A percentile compares a stretch with the other conserved stretches of the same genome.
Evolutionary conservation across 495 filamentous ascomycete species (phyloP).

Genomic region (Aspergillus egyptiacus): DNA sequence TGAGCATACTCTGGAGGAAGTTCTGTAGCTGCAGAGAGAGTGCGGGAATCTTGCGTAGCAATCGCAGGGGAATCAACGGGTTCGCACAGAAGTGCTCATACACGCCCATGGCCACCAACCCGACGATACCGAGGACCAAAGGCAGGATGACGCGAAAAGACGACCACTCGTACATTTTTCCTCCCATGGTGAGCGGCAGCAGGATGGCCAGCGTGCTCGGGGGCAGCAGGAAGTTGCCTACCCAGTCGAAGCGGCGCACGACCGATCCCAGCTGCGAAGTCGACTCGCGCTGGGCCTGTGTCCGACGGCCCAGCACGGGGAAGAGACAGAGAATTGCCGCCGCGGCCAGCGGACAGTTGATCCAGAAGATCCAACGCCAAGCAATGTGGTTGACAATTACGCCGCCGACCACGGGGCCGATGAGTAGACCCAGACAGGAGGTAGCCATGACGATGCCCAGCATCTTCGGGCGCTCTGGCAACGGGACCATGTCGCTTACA

Average conservation of each 20-base stretch:
- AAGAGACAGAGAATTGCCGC: too few relatives aligned
- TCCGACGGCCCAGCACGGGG: slow-evolving; percentile 33
- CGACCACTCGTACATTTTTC: slow-evolving; percentile 47
- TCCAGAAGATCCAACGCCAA: slow-evolving; percentile 58
- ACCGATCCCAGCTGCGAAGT: slow-evolving; percentile 24
- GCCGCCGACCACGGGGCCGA: slow-evolving; percentile 35
- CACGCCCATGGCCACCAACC: slow-evolving; percentile 14
- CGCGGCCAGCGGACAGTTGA: slow-evolving; percentile 59
- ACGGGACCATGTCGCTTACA: slow-evolving; percentile 34
- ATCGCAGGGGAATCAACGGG: slow-evolving; percentile 39
- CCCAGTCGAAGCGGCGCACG: slow-evolving; percentile 53
- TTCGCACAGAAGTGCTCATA: slow-evolving; percentile 28
- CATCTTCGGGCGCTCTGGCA: slow-evolving; percentile 31
- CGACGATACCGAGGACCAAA: slow-evolving; percentile 14
- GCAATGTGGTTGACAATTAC: not conserved
- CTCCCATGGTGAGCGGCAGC: slow-evolving; percentile 50
- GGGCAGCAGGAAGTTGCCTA: slow-evolving; percentile 49
- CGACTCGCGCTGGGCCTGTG: slow-evolving; percentile 19
- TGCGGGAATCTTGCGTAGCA: slow-evolving; percentile 39
- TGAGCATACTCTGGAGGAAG: too few relatives aligned
- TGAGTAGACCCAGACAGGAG: slow-evolving; percentile 20
- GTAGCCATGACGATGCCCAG: slow-evolving; percentile 20
- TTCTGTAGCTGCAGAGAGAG: too few relatives aligned
- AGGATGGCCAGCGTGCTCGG: slow-evolving; percentile 38
- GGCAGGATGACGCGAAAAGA: slow-evolving; percentile 44